Percentiles rank a stretch among this genome's conserved stretches.
Conservation (phyloP, 2,329 filamentous ascomycete genomes). For the Talaromyces albobiverticillius region DNA sequence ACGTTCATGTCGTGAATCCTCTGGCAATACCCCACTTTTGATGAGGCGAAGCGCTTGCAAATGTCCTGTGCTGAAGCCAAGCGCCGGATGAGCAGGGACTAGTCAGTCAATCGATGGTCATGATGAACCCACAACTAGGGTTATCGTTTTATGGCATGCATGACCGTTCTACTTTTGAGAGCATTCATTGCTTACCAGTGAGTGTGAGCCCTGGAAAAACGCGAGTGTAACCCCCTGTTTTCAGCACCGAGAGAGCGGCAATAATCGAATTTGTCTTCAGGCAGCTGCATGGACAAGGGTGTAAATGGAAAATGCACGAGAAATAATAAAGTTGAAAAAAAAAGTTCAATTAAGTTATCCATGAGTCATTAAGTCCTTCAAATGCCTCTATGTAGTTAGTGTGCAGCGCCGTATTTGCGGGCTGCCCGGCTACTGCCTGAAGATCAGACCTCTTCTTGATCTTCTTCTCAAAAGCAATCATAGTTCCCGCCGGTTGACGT, state of each 20-base stretch:
- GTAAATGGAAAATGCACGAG: background rate
- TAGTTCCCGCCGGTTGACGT: constrained; percentile 45
- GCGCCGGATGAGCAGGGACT: background rate
- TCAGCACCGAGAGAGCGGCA: background rate
- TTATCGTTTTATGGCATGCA: constrained; percentile 25
- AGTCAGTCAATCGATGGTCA: background rate
- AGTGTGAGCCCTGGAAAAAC: constrained; percentile 54
- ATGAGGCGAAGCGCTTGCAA: constrained; percentile 12
- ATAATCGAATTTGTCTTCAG: background rate
- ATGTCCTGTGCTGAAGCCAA: constrained; percentile 1
- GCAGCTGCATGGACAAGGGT: background rate
- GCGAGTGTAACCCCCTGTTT: constrained; percentile 32
- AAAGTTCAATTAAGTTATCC: background rate
- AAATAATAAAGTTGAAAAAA: background rate
- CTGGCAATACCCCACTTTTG: constrained; percentile 5
- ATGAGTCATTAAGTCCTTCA: background rate
- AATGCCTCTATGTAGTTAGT: background rate
- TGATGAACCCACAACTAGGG: constrained; percentile 21
- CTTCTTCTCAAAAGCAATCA: constrained; percentile 42
- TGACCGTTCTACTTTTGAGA: constrained; percentile 61
- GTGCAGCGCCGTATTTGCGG: background rate
- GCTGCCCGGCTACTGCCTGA: background rate
- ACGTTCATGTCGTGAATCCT: constrained; percentile 27
- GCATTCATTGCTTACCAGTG: constrained; percentile 59
- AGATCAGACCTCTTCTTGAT: constrained; percentile 34